Evolutionary conservation across 352 stramenopile species (phyloP), one percentile per base, ranked within the genome.

Genomic region (Globisporangium canariense): DNA sequence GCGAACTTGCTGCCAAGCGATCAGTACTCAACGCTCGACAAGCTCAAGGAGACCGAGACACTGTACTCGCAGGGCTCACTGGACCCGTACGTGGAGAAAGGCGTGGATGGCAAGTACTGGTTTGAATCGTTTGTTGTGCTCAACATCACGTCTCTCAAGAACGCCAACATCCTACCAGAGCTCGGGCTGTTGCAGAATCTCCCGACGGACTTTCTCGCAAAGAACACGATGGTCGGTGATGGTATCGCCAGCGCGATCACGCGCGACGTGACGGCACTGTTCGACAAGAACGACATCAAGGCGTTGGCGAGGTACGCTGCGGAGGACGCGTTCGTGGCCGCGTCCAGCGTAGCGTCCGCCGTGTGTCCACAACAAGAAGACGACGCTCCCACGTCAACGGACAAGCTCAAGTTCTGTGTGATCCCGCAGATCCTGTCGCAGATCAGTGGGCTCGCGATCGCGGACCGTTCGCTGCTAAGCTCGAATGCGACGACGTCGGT

Each of bases 211-310:
- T 53, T 53, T 53, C 11, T 53, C 9, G 47, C 47, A 3, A 53
- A 53, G n/a, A 53, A 53, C 22, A 53, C 47, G 22, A 53, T 53
- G 28, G 28, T 58, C n/a, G 52, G 52, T 6, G 52, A 58, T 20
- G 52, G 52, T 8, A 58, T 58, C n/a, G 52, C 52, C 25, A 43
- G 28, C 14, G 52, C 52, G 52, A 41, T 58, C 52, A 45, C 52
- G 28, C 52, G 52, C n/a, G 47, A 53, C 47, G 47, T 53, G 22
- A 53, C 47, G 4, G 22, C 47, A 11, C 47, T 53, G 20, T 32
- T 53, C 20, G 47, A 25, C 47, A 53, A 53, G 47, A 53, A 53
- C 22, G 47, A 53, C 20, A 53, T 53, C 47, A 53, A 53, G 47
- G 47, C 47, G 47, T 25, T 53, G 47, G 47, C 47, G n/a, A 28